Base-by-base conservation (phyloP, 129 eudicot genomes). In the Artemisia tridentata region DNA sequence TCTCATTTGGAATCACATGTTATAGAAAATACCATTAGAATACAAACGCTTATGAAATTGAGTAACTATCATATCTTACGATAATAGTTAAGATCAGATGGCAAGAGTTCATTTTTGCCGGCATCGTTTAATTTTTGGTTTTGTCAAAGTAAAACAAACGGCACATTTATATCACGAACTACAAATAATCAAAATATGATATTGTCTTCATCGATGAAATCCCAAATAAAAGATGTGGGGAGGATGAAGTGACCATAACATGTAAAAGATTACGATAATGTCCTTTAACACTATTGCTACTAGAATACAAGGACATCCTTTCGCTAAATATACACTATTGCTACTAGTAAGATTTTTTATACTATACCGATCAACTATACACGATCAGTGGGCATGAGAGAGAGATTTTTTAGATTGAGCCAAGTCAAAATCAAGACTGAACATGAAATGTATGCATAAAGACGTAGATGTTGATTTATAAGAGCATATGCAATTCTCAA, bases 271-370 rank as follows among this genome's bases (percentile, higher is more conserved):
- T 75, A 55, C 62, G 45, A 75, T 27, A 67, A 66, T 41, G 25
- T 47, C 79, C 74, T 75, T 66, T 25, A 38, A 67, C 74, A 67
- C 67, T 56, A 67, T 75, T 75, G 79, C 68, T 16, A 75, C 67
- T 75, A 66, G 67, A 55, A 67, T 75, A 75, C 73, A 75, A 67
- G 79, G 79, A 67, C 60, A 47, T 67, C 61, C 68, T 67, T 75
- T 75, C 79, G 23, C 57, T 56, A 65, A 64, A 74, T 65, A 65
- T 63, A 19, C 11, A 21, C 0, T 21, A 1, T 21, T n/a, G n/a
- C n/a, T n/a, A n/a, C n/a, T n/a, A 23, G 3, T 29, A 19, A 63
- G 65, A 16, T 38, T 55, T 13, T 65, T 47, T 56, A 70, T 70
- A 53, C 15, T 55, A 41, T n/a, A 23, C 31, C 51, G 45, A n/a